These are phyloP conservation scores for Daedalea quercina DNA, from an alignment of 768 basidiomycete genomes.

Conservation along the genomic window DNA sequence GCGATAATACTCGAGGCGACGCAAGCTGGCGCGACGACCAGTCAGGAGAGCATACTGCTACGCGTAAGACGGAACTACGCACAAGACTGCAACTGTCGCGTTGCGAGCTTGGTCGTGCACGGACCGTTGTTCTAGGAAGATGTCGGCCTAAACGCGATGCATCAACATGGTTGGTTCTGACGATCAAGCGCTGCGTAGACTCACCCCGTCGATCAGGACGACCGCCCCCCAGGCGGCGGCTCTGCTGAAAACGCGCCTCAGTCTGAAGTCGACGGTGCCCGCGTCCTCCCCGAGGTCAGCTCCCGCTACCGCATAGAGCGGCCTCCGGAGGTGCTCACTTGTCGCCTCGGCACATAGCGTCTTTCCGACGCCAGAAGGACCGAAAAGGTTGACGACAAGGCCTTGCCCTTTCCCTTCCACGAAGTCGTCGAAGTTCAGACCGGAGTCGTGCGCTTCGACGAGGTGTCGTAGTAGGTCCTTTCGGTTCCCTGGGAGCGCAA, in stretches of 20 bases:
- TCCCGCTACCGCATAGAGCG: conserved; percentile 29
- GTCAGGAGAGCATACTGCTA: background rate
- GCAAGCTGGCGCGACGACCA: background rate
- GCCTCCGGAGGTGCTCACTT: conserved; percentile 11
- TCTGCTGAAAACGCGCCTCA: conserved; percentile 26
- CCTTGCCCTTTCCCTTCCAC: conserved; percentile 30
- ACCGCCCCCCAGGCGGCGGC: conserved; percentile 29
- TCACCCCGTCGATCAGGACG: conserved; percentile 26
- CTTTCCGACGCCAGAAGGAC: conserved; percentile 25
- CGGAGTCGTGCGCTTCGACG: conserved; percentile 14
- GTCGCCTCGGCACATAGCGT: background rate
- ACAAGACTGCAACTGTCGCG: conserved; percentile 64
- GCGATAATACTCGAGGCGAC: conserved; percentile 19
- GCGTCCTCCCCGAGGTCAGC: conserved; percentile 29
- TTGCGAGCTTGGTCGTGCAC: conserved; percentile 60
- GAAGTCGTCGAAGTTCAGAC: conserved; percentile 25
- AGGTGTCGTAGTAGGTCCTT: conserved; percentile 23
- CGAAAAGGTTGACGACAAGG: conserved; percentile 27
- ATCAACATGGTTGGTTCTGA: background rate
- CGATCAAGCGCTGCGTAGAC: conserved; percentile 7
- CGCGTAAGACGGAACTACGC: background rate
- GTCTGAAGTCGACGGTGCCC: conserved; percentile 21
- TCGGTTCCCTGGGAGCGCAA: conserved; percentile 25
- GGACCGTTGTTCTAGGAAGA: conserved; percentile 65
- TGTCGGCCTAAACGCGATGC: conserved; percentile 37